phyloP scores from a whole-genome alignment of 768 basidiomycete genomes.

The Lentinula raphanica region DNA sequence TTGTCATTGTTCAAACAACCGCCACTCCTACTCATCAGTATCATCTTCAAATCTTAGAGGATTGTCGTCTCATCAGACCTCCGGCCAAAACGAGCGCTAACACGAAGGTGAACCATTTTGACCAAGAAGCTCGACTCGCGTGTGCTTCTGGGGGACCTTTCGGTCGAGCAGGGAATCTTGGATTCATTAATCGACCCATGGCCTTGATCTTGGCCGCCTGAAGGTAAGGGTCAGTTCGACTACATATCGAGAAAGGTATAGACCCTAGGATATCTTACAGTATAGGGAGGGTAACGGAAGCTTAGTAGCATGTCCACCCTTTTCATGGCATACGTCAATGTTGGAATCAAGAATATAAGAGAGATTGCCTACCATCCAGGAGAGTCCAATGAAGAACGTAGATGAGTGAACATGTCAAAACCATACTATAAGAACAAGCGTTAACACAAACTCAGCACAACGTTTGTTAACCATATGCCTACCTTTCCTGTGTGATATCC shows the following conservation, averaged over 20 bases:
- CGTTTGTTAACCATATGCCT: slow-evolving; percentile 30
- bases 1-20: neutral
- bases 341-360: slow-evolving; percentile 11
- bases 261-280: slow-evolving; percentile 18
- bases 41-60: neutral
- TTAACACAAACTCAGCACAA: slow-evolving; percentile 44
- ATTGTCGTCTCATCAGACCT: slow-evolving; percentile 6
- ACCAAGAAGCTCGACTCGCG: slow-evolving; percentile 27
- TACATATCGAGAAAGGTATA: too few species aligned
- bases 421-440: slow-evolving; percentile 27
- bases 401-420: slow-evolving; percentile 78
- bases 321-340: neutral
- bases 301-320: slow-evolving; percentile 48
- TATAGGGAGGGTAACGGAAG: slow-evolving; percentile 62
- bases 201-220: slow-evolving; percentile 29
- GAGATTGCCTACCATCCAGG: slow-evolving; percentile 46
- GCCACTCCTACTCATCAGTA: too few species aligned
- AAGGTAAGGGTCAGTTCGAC: neutral
- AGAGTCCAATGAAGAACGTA: slow-evolving; percentile 54
- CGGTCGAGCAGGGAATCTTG: slow-evolving; percentile 41
- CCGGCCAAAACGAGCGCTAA: slow-evolving; percentile 37
- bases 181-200: slow-evolving; percentile 18
- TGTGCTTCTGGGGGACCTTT: slow-evolving; percentile 30
- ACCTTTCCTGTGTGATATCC: slow-evolving; percentile 67
- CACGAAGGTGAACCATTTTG: slow-evolving; percentile 40